Percentiles rank a stretch among this genome's conserved stretches.
phyloP scores from a whole-genome alignment of 345 rosid genomes.

The Eucalyptus regnans region DNA sequence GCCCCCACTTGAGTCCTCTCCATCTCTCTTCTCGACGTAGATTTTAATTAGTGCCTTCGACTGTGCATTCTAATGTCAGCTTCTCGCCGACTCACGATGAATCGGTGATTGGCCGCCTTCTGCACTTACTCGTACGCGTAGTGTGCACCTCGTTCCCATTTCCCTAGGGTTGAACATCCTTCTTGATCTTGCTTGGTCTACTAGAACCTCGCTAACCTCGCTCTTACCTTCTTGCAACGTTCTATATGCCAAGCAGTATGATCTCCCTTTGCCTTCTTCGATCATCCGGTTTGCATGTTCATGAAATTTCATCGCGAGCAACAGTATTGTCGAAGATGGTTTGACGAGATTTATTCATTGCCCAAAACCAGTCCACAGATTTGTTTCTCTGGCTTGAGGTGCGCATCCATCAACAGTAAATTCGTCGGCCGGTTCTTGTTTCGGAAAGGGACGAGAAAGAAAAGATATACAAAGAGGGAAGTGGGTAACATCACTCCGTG shows the following conservation, averaged over 20 bases:
- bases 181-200: background rate
- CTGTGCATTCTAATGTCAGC: background rate
- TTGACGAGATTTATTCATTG: background rate
- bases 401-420: background rate
- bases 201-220: background rate
- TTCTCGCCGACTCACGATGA: background rate
- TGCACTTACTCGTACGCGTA: background rate
- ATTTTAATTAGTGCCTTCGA: background rate
- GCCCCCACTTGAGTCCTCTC: background rate
- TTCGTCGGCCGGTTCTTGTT: background rate
- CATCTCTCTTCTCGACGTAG: background rate
- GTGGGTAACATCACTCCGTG: slow-evolving; percentile 52
- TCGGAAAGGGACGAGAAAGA: background rate
- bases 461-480: background rate
- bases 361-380: background rate
- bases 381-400: background rate
- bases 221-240: background rate
- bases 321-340: background rate
- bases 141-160: background rate
- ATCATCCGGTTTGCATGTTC: background rate
- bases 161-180: background rate
- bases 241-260: background rate
- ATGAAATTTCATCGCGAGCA: background rate
- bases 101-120: background rate
- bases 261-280: background rate